phyloP scores from a whole-genome alignment of 768 basidiomycete genomes.

The Suillus spraguei region DNA sequence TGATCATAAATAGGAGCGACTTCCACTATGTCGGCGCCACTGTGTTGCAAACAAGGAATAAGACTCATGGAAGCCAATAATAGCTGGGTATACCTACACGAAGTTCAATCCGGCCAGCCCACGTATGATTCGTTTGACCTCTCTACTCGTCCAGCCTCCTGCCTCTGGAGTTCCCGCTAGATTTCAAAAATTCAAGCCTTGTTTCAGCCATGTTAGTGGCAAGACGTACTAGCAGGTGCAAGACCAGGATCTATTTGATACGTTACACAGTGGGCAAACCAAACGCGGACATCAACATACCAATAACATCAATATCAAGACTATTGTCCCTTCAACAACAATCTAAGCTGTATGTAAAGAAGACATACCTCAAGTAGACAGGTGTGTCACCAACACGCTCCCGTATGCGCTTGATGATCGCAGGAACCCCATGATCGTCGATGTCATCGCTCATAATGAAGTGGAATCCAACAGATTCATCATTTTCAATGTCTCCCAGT shows the following conservation, averaged over 20 bases:
- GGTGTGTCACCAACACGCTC: constrained; percentile 71
- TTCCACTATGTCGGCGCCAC: constrained; percentile 74
- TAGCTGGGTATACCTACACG: constrained; percentile 50
- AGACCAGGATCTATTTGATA: constrained; percentile 62
- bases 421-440: constrained; percentile 73
- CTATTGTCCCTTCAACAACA: constrained; percentile 33
- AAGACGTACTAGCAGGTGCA: constrained; percentile 72
- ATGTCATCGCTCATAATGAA: constrained; percentile 82
- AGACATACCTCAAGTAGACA: constrained; percentile 65
- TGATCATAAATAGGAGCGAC: constrained; percentile 76
- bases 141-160: constrained; percentile 84
- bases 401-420: constrained; percentile 72
- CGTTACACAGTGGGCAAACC: neutral
- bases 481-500: constrained; percentile 51
- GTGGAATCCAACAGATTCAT: constrained; percentile 75
- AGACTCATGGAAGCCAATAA: neutral
- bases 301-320: constrained; percentile 83
- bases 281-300: constrained; percentile 33
- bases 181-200: neutral
- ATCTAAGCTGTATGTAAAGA: neutral
- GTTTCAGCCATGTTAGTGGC: neutral
- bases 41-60: constrained; percentile 24
- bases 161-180: constrained; percentile 83
- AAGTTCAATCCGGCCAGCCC: constrained; percentile 80
- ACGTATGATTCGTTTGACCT: constrained; percentile 78